A percentile compares a stretch with the other conserved stretches of the same genome.
Conservation (phyloP, 2,329 filamentous ascomycete genomes). For the Phialophora verrucosa region DNA sequence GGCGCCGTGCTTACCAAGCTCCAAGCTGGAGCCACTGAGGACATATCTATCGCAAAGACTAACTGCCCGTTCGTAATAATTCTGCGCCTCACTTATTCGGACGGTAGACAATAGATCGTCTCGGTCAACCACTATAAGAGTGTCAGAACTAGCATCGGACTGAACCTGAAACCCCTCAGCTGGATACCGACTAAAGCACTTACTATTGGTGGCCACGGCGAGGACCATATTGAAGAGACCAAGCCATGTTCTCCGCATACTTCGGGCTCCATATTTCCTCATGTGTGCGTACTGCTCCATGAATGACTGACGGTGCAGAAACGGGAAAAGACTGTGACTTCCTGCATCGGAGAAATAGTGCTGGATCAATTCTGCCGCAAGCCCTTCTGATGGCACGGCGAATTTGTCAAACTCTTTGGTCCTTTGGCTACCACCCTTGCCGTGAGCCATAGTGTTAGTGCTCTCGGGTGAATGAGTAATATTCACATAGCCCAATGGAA, state of each 20-base stretch:
- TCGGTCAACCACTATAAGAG: slow-evolving; percentile 15
- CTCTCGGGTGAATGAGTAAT: too few relatives aligned
- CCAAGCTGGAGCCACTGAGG: slow-evolving; percentile 37
- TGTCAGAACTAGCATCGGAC: too few relatives aligned
- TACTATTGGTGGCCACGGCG: slow-evolving; percentile 38
- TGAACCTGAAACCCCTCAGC: too few relatives aligned
- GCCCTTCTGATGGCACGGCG: not conserved
- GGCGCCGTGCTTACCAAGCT: slow-evolving; percentile 36
- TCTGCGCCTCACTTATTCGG: slow-evolving; percentile 33
- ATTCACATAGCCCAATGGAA: too few relatives aligned
- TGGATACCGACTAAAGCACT: too few relatives aligned
- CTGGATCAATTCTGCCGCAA: slow-evolving; percentile 30
- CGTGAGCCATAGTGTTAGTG: too few relatives aligned
- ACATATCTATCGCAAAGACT: slow-evolving; percentile 39
- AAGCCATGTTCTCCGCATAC: slow-evolving; percentile 41
- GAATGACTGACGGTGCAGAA: slow-evolving; percentile 38
- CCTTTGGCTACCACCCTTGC: too few relatives aligned
- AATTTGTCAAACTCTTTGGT: not conserved
- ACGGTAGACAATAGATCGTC: slow-evolving; percentile 24
- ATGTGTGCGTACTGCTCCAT: slow-evolving; percentile 39
- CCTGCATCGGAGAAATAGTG: slow-evolving; percentile 39
- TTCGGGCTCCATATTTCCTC: slow-evolving; percentile 31
- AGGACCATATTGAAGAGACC: slow-evolving; percentile 42
- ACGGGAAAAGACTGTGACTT: slow-evolving; percentile 38
- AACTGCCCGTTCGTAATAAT: slow-evolving; percentile 39